Base-by-base conservation (phyloP, 257 asterid genomes). In the Plectranthus barbatus region DNA sequence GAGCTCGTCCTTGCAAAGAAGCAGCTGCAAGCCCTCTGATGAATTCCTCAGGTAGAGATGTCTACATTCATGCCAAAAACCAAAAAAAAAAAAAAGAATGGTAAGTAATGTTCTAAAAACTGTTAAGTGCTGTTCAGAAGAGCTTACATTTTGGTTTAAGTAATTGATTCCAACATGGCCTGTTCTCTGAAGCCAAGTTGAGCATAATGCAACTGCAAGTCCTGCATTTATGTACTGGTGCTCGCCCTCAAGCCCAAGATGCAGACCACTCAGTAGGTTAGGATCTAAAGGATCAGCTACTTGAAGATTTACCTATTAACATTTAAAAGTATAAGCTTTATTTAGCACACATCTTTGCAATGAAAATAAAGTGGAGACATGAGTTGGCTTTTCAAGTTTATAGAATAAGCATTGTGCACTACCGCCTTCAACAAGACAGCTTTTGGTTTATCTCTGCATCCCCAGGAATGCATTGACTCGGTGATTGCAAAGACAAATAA, bases 181-280 rank as follows among this genome's bases (percentile, higher is more conserved):
- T 12, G 96, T 82, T 77, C 78, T 79, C 69, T 85, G 94, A 75
- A 93, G 95, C 97, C 97, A 93, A 66, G 95, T 87, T 66, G 96
- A 83, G 81, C 97, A 84, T 64, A 93, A 65, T 56, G 99, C 95
- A 77, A 87, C 51, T 63, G 99, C 95, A 67, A 93, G 99, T 48
- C 92, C 97, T 69, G 99, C 99, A 81, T 93, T 93, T 48, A 83
- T 20, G 69, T 80, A 90, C 69, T 93, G 99, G 79, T 93, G 99
- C 72, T 93, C 96, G 48, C 99, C 99, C 64, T 81, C 94, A 20
- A 93, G 96, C 62, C 99, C 97, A 66, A 93, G 96, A 78, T 84
- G 83, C 62, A 58, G 49, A 58, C 89, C 84, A 64, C 87, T 80
- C 60, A 89, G 80, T 54, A 83, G 77, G 65, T 72, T 70, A 39